Base-by-base conservation (phyloP, 805 yeast species). In the Yarrowia hollandica region DNA sequence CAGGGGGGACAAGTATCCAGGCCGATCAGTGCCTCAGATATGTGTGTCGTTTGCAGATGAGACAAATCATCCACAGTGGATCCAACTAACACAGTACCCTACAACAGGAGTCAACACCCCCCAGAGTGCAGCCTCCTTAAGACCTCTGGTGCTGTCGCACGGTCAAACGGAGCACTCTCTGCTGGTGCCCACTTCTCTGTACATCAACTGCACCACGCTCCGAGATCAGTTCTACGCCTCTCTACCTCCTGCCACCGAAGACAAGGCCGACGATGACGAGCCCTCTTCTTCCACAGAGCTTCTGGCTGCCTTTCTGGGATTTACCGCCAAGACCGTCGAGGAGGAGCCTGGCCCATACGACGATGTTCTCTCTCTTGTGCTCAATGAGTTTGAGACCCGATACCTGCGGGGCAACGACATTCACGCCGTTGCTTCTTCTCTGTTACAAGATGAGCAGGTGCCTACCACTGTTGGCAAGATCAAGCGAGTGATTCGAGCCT, bases 121-220 rank as follows among this genome's bases (percentile, higher is more conserved):
- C 23, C 74, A 73, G 60, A 65, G 75, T 46, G 77, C 75, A 50
- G 75, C 79, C 16, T 76, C 87, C 14, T 72, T 82, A 66, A 83
- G 98, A 76, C 96, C 98, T 31, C 79, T 94, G 70, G 84, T 84
- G 59, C 79, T 94, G 67, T 75, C 84, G 61, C 96, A 90, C 69
- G 97, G 97, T 61, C 76, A 88, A 16, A 82, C 92, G 60, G 98
- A 92, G 77, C 90, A 90, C 72, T 86, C 92, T 18, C 77, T 92
- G 58, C 79, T 91, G 68, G 90, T 94, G 60, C 96, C 98, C 52
- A 84, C 94, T 35, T 81, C 83, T 60, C 79, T 85, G 59, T 86
- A 88, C 69, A 82, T 90, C 67, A 82, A 84, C 67, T 88, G 88
- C 70, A 85, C 92, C 61, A 96, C 91, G 74, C 80, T 94, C 66